phyloP scores from a whole-genome alignment of 2,329 filamentous ascomycete species.

The Geosmithia putterillii region DNA sequence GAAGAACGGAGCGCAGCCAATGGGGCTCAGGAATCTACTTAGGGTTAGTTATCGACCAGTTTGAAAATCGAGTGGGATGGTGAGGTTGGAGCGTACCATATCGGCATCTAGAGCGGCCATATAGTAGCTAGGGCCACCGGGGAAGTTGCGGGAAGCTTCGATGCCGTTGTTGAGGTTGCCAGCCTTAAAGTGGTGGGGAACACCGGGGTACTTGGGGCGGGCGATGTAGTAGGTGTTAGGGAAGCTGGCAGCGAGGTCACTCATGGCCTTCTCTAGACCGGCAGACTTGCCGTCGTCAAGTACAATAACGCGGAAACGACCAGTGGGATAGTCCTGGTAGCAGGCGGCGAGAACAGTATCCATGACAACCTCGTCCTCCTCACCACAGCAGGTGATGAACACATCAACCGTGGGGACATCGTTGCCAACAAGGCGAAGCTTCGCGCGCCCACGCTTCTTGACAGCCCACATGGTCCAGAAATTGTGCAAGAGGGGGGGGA shows the following conservation, averaged over 20 bases:
- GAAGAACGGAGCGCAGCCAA: slow-evolving; percentile 47
- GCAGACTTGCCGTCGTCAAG: slow-evolving; percentile 40
- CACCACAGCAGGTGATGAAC: slow-evolving; percentile 44
- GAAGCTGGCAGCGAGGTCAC: slow-evolving; percentile 22
- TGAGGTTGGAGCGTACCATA: slow-evolving; percentile 30
- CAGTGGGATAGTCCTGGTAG: slow-evolving; percentile 38
- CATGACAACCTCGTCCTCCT: slow-evolving; percentile 41
- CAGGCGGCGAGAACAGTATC: slow-evolving; percentile 45
- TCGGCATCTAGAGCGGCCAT: slow-evolving; percentile 55
- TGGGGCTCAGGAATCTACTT: slow-evolving; percentile 43
- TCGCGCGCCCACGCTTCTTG: slow-evolving; percentile 39
- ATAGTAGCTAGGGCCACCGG: slow-evolving; percentile 42
- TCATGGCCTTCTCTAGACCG: slow-evolving; percentile 25
- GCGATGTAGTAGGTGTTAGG: slow-evolving; percentile 41
- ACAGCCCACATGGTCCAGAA: slow-evolving; percentile 44
- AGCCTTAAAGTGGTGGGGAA: slow-evolving; percentile 48
- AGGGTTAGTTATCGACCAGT: neutral
- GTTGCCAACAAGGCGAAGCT: slow-evolving; percentile 35
- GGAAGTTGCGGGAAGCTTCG: slow-evolving; percentile 33
- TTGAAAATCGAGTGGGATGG: neutral
- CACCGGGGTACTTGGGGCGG: slow-evolving; percentile 32
- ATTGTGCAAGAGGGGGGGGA: slow-evolving; percentile 44
- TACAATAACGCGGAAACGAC: slow-evolving; percentile 40
- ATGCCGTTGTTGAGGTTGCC: slow-evolving; percentile 52
- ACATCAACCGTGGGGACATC: slow-evolving; percentile 42